A percentile compares a stretch with the other conserved stretches of the same genome.
Evolutionary conservation across 805 yeast species (phyloP).

Genomic region (Saturnispora silvae): DNA sequence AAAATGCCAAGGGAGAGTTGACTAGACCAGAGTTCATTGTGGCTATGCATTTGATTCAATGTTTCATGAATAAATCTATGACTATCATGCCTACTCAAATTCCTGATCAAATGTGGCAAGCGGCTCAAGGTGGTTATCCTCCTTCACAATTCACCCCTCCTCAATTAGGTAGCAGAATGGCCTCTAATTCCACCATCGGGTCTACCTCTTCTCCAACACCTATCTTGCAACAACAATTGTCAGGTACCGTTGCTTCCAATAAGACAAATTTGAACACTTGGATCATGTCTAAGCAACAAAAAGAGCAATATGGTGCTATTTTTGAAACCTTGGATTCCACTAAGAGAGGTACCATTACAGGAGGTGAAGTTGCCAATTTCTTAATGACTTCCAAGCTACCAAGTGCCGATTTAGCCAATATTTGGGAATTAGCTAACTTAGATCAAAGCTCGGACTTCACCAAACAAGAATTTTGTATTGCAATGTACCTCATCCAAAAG

Average conservation of each 20-base stretch:
- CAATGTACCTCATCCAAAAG: slow-evolving; percentile 86
- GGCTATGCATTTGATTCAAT: slow-evolving; percentile 93
- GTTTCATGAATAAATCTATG: slow-evolving; percentile 52
- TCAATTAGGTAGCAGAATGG: not conserved
- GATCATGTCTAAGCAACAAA: slow-evolving; percentile 58
- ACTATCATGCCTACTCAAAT: slow-evolving; percentile 30
- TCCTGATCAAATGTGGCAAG: slow-evolving; percentile 26
- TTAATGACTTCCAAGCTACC: slow-evolving; percentile 78
- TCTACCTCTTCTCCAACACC: slow-evolving; percentile 13
- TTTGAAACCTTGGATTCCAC: slow-evolving; percentile 69
- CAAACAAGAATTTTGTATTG: slow-evolving; percentile 78
- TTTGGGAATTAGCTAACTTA: slow-evolving; percentile 93
- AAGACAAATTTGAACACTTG: slow-evolving; percentile 32
- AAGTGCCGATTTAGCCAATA: slow-evolving; percentile 74
- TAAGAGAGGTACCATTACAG: slow-evolving; percentile 51
- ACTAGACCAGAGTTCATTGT: slow-evolving; percentile 68
- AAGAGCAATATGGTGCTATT: slow-evolving; percentile 66
- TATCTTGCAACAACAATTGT: slow-evolving; percentile 9
- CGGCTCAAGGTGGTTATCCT: slow-evolving; percentile 20
- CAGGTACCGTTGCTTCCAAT: slow-evolving; percentile 9
- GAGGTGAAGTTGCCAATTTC: slow-evolving; percentile 79
- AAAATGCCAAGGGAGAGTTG: slow-evolving; percentile 60
- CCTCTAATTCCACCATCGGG: slow-evolving; percentile 9
- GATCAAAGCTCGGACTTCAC: slow-evolving; percentile 77
- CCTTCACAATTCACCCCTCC: slow-evolving; percentile 9